Base-by-base conservation (phyloP, 805 yeast species). In the Wickerhamiella lipophila region DNA sequence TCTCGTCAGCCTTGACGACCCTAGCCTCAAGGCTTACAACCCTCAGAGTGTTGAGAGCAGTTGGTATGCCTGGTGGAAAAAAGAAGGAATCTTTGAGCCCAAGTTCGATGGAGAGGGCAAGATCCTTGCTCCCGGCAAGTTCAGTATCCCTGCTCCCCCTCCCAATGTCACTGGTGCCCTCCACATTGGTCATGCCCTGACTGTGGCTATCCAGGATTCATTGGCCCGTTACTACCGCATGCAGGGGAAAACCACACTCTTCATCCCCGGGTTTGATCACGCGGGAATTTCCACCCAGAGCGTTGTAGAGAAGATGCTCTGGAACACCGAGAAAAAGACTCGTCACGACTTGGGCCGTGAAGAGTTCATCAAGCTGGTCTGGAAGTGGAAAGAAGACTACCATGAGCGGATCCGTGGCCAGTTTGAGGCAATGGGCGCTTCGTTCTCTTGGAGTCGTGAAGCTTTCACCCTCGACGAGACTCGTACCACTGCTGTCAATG, bases 251-350 rank as follows among this genome's bases (percentile, higher is more conserved):
- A 87, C 97, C 49, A 88, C 87, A 12, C 71, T 92, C 54, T 92
- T 82, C 68, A 66, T 92, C 50, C 97, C 97, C 44, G 98, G 98
- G 42, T 92, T 92, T 62, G 98, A 92, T 68, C 98, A 92, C 64
- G 98, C 98, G 32, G 98, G 98, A 75, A 92, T 92, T 66, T 94
- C 96, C 40, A 92, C 98, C 9, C 98, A 92, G 68, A 83, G 96
- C 15, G 97, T 92, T 56, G 97, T 92, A 55, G 98, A 92, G 70
- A 92, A 92, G 69, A 88, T 81, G 72, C 67, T 92, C 35, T 86
- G 95, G 95, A 83, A 86, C 49, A 77, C 77, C 56, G 85, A 85
- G 61, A 76, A 80, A 68, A 75, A 81, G 64, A 87, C 97, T 47
- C 83, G 97, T 70, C 96, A 92, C 66, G 97, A 92, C 63, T 78